phyloP scores from a whole-genome alignment of 176 grass and related monocot genomes.

The Oryza meyeriana region DNA sequence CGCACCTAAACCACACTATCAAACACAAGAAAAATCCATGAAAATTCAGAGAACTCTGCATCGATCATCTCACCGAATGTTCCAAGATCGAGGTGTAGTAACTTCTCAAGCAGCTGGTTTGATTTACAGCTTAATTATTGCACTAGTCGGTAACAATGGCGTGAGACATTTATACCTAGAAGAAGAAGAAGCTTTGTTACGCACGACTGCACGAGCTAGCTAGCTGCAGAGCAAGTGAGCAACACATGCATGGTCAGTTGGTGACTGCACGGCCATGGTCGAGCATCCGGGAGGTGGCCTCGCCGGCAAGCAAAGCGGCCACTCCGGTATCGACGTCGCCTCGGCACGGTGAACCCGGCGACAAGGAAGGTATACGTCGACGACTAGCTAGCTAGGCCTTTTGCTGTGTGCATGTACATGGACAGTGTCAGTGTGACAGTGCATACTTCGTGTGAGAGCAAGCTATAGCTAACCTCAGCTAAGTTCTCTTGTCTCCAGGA shows the following conservation, averaged over 20 bases:
- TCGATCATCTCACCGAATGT: background rate
- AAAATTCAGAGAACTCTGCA: background rate
- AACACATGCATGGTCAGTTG: background rate
- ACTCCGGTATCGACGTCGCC: background rate
- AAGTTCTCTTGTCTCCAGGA: background rate
- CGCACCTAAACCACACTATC: background rate
- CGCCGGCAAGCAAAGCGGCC: conserved; percentile 59
- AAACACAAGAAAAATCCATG: background rate
- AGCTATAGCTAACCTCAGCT: background rate
- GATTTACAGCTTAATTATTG: no score
- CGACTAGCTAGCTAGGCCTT: background rate
- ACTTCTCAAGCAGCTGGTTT: background rate
- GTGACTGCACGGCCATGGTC: background rate
- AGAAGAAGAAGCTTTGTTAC: background rate
- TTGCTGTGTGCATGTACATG: background rate
- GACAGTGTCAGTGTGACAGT: background rate
- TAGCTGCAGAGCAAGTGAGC: background rate
- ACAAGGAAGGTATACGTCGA: conserved; percentile 78
- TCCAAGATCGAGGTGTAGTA: background rate
- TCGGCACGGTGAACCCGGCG: conserved; percentile 36
- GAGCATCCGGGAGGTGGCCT: conserved; percentile 32
- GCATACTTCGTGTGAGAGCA: conserved; percentile 6
- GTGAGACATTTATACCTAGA: background rate
- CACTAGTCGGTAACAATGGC: background rate
- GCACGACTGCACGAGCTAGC: background rate